Evolutionary conservation across 805 yeast genomes (phyloP), one percentile per base, ranked within the genome.

Genomic region (Clavispora santaluciae): DNA sequence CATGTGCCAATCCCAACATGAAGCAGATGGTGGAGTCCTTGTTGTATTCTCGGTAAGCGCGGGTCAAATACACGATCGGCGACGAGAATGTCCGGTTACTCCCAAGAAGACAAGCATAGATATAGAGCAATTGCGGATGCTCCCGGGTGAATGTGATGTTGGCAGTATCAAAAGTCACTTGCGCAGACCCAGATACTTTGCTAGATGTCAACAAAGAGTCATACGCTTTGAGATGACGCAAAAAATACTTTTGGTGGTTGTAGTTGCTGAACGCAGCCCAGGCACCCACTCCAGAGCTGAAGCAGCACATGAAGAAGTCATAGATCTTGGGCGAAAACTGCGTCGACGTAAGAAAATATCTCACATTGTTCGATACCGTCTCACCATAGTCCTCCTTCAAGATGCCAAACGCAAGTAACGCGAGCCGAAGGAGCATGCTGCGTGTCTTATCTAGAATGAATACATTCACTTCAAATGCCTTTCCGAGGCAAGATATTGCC

Each of bases 151-250:
- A 43, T 11, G 42, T 48, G 5, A 47, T 60, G 33, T 64, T 61
- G 21, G 77, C 69, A n/a, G 68, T 63, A 45, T 72, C 75, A 33
- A 81, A 78, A 0, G 78, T 67, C 10, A 87, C 73, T 4, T 81
- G 81, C 0, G 96, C 93, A 71, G 86, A 87, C 1, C 97, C 97
- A 2, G 77, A 65, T 15, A 88, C 77, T 33, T 72, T 75, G 2
- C 56, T 53, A 8, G 70, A 62, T 8, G 66, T 69, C 22, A 79
- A 72, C 12, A 83, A 54, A 2, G 93, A 77, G 58, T 93, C 99
- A 57, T 78, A 81, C 0, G 96, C 95, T 57, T 91, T 93, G 48
- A 91, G 70, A 52, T 90, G 97, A 50, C 99, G 78, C 45, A 93
- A 65, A 47, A 91, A 81, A 57, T 81, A 91, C 59, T 93, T 93